Evolutionary conservation across 2,329 filamentous ascomycete species (phyloP).

Genomic region (Cordyceps militaris): DNA sequence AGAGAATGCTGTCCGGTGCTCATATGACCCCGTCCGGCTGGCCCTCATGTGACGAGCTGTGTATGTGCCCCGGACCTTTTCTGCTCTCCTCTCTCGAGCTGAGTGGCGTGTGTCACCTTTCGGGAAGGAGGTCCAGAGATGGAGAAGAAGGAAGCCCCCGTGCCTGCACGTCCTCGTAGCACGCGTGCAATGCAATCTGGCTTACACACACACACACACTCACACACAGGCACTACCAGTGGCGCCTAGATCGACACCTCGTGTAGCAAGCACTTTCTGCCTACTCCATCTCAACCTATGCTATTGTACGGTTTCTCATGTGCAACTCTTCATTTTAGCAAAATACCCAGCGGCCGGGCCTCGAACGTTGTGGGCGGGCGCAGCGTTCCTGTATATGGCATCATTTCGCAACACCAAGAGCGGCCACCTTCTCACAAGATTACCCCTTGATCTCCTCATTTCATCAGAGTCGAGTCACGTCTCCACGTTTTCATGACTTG

Average conservation of each 20-base stretch:
- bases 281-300: neutral
- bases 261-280: neutral
- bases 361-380: neutral
- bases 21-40: neutral
- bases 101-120: neutral
- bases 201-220: neutral
- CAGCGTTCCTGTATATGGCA: neutral
- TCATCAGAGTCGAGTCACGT: slow-evolving; percentile 1
- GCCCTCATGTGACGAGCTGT: neutral
- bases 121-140: neutral
- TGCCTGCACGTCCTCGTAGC: neutral
- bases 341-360: neutral
- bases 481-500: neutral
- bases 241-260: neutral
- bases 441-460: slow-evolving; percentile 3
- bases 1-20: too few relatives aligned
- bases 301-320: neutral
- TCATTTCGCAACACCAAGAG: slow-evolving; percentile 4
- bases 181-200: neutral
- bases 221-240: neutral
- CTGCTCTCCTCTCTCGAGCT: neutral
- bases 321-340: neutral
- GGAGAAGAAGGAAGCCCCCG: neutral
- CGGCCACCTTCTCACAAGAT: neutral
- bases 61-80: neutral